phyloP scores from a whole-genome alignment of 495 filamentous ascomycete species.

The Tuber brumale region DNA sequence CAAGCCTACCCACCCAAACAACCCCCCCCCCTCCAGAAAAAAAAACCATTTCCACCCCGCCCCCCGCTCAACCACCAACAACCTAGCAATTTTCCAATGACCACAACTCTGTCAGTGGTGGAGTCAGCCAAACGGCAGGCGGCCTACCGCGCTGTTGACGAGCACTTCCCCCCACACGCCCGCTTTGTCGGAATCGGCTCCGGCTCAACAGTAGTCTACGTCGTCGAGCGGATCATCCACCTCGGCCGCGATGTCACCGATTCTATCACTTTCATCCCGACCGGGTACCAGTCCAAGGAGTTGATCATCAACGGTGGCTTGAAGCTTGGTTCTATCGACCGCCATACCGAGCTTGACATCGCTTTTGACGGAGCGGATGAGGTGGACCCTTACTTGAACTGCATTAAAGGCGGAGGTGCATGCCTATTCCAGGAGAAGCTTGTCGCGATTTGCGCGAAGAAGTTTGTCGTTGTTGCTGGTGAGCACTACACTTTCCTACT shows the following conservation, averaged over 20 bases:
- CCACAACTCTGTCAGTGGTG: constrained; percentile 45
- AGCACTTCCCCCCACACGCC: constrained; percentile 68
- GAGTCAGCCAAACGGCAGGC: constrained; percentile 81
- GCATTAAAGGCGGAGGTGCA: constrained; percentile 94
- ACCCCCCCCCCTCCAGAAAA: not conserved
- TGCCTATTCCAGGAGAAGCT: constrained; percentile 98
- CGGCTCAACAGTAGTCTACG: constrained; percentile 88
- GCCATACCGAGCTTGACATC: constrained; percentile 35
- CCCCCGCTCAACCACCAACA: not conserved
- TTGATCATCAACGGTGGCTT: constrained; percentile 73
- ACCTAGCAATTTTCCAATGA: constrained; percentile 2
- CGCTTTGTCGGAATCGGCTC: constrained; percentile 85
- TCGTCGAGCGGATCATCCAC: constrained; percentile 85
- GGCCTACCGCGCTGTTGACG: constrained; percentile 72
- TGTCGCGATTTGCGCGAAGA: constrained; percentile 73
- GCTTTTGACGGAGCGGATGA: constrained; percentile 67
- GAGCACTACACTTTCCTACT: constrained; percentile 26
- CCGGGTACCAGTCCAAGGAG: constrained; percentile 80
- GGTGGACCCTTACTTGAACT: constrained; percentile 89
- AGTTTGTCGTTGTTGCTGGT: constrained; percentile 92
- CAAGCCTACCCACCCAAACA: not conserved
- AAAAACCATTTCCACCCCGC: not conserved
- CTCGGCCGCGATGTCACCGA: constrained; percentile 55
- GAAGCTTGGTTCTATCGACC: constrained; percentile 66
- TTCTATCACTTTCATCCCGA: constrained; percentile 77